Base-by-base conservation (phyloP, 2,329 filamentous ascomycete species). In the Didymella exigua region DNA sequence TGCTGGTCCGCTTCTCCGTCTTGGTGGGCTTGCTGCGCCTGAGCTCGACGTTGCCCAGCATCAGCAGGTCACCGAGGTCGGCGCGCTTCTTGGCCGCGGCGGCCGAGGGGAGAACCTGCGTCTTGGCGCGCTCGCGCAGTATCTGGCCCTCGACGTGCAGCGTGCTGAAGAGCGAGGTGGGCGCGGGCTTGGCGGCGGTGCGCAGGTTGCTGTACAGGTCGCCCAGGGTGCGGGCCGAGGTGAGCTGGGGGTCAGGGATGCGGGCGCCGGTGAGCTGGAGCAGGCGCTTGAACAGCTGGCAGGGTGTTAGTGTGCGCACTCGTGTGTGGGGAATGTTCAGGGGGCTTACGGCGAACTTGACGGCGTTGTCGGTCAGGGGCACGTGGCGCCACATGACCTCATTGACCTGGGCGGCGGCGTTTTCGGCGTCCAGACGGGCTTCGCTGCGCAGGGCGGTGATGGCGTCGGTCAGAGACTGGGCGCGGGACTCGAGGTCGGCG, bases 221-320 rank as follows among this genome's bases (percentile, higher is more conserved):
- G 23, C 63, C 67, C 14, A 79, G 67, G 10, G 74, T 77, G 23
- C 60, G 61, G 49, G 71, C 58, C 14, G 65, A 61, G 37, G 72
- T 66, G 19, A 96, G 82, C 62, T 84, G 82, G 41, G 84, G 79
- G 75, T 97, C 93, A 14, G 89, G 81, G 61, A 96, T 80, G 55
- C 85, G 84, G 58, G 87, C 84, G 57, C 91, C 90, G n/a, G 89
- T 93, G 56, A 96, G 81, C 73, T 95, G 89, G 73, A 89, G 86
- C 58, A 92, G 79, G 55, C 91, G 88, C 78, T 96, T 96, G 67
- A 87, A 79, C 61, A 95, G 82, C 93, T 97, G 63, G 19, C 27
- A 14, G 70, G 57, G 47, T 45, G 6, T 46, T 29, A 45, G 47
- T 24, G 23, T 21, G 23, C 9, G 16, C 11, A 1, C 8, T 16